Evolutionary conservation across 2,329 filamentous ascomycete species (phyloP).

Genomic region (Ploettnerulaceae sp.): DNA sequence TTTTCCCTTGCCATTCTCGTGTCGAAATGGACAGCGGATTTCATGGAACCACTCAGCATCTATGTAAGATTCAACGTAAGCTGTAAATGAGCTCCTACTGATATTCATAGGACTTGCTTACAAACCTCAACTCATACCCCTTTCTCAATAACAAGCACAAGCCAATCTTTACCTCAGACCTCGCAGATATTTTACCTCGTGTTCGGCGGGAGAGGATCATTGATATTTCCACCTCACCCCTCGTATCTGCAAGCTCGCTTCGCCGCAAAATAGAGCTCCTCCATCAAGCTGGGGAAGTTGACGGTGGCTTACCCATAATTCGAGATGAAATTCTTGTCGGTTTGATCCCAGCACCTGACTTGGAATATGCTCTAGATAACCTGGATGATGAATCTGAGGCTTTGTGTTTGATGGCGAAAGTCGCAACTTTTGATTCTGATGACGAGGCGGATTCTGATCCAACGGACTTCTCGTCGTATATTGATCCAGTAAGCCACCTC

Average conservation of each 20-base stretch:
- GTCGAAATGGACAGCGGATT: conserved; percentile 97
- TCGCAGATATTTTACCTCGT: conserved; percentile 80
- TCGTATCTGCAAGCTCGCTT: conserved; percentile 71
- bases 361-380: conserved; percentile 87
- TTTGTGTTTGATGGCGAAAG: conserved; percentile 76
- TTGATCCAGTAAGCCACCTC: conserved; percentile 81
- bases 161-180: conserved; percentile 80
- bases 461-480: conserved; percentile 84
- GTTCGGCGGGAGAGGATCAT: conserved; percentile 74
- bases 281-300: conserved; percentile 81
- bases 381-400: conserved; percentile 68
- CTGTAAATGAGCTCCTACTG: conserved; percentile 13
- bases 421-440: conserved; percentile 57
- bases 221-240: conserved; percentile 77
- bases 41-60: conserved; percentile 88
- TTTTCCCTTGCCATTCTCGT: conserved; percentile 90
- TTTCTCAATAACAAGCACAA: conserved; percentile 97
- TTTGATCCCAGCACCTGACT: conserved; percentile 86
- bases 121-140: conserved; percentile 95
- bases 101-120: conserved; percentile 68
- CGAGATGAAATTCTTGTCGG: conserved; percentile 76
- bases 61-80: conserved; percentile 54
- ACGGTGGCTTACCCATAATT: conserved; percentile 85
- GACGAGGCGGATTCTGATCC: conserved; percentile 54
- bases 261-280: conserved; percentile 76